Conservation (phyloP, 2,329 filamentous ascomycete species). For the Fusarium lyarnte region DNA sequence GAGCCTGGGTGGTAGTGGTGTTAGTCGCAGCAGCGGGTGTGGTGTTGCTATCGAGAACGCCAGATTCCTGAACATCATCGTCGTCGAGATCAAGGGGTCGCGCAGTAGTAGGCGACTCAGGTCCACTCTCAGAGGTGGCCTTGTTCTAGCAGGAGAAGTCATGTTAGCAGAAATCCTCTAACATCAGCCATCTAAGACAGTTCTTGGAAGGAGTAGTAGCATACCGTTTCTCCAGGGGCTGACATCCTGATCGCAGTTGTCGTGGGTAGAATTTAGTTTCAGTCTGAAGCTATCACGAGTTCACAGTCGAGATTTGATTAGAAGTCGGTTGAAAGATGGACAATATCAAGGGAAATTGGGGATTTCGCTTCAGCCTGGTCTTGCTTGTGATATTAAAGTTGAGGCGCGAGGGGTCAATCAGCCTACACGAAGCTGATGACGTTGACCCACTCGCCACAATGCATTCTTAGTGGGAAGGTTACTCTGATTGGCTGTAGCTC, state of each 20-base stretch:
- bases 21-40: slow-evolving; percentile 41
- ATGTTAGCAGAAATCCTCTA: slow-evolving; percentile 35
- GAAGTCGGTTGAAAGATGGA: slow-evolving; percentile 11
- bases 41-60: slow-evolving; percentile 53
- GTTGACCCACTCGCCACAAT: slow-evolving; percentile 50
- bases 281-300: not conserved
- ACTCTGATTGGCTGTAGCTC: slow-evolving; percentile 19
- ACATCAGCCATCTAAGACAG: slow-evolving; percentile 15
- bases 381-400: slow-evolving; percentile 43
- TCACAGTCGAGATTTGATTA: slow-evolving; percentile 10
- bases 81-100: slow-evolving; percentile 75
- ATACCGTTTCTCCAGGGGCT: slow-evolving; percentile 56
- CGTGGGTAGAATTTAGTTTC: not conserved
- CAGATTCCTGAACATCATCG: slow-evolving; percentile 73
- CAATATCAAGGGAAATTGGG: slow-evolving; percentile 38
- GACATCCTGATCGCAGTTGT: slow-evolving; percentile 50
- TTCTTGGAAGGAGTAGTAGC: slow-evolving; percentile 39
- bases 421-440: slow-evolving; percentile 50
- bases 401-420: slow-evolving; percentile 46
- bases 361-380: slow-evolving; percentile 44
- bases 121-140: slow-evolving; percentile 52
- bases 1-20: slow-evolving; percentile 37
- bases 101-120: slow-evolving; percentile 74
- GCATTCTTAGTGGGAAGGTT: not conserved
- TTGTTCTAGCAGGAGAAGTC: slow-evolving; percentile 53